Evolutionary conservation across 805 yeast genomes (phyloP), one percentile per base, ranked within the genome.

Genomic region (Lachancea fermentati): DNA sequence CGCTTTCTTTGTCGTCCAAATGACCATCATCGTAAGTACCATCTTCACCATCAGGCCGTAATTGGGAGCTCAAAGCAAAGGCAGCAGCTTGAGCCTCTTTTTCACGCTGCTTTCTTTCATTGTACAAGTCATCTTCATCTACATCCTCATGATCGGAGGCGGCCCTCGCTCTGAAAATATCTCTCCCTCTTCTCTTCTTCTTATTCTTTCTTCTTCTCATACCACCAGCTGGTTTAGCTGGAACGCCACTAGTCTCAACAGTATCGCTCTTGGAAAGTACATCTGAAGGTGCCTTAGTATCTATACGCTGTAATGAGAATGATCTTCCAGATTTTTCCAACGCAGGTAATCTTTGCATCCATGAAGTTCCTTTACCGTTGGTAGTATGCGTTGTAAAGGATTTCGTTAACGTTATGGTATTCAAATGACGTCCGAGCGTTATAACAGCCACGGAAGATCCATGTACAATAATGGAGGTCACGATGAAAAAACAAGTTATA

Each of bases 351-450:
- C 96, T 79, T 39, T 79, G 73, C 68, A 89, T 77, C 96, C 97
- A 85, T 19, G 83, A 69, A 5, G 81, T 71, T 15, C 74, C 72
- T 49, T 73, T 67, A 14, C 72, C 75, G 44, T 79, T 81, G 17
- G 76, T 78, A 19, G 78, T 76, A 19, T 71, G 73, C 16, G 85
- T 78, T 15, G 96, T 87, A 58, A 86, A 82, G 0, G 97, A 78
- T 82, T 89, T 85, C 1, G 96, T 85, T 52, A 91, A 77, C 1
- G 96, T 86, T 81, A 93, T 85, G 38, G 95, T 82, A 66, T 89
- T 88, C 60, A 91, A 73, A 43, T 91, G 83, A 55, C 81, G 84
- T 36, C 98, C 97, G 16, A 82, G 66, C 4, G 86, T 75, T 46
- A 73, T 60, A 19, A 60, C 85, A 4, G 93, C 93, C 18, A 86